phyloP scores from a whole-genome alignment of 148 eudicot species.

The Nepenthes mirabilis region DNA sequence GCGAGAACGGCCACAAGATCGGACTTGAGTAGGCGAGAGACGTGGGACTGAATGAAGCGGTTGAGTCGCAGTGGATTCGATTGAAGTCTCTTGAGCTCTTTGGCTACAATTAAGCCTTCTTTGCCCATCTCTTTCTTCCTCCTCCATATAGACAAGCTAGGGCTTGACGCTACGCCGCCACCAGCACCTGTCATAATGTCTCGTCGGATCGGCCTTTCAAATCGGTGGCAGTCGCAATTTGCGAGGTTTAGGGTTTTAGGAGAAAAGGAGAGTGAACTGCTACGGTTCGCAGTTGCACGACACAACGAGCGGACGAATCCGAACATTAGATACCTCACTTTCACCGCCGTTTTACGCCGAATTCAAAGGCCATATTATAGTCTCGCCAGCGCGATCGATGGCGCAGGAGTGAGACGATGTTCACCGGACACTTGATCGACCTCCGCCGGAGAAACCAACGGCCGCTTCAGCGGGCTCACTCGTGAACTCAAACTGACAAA shows the following conservation, averaged over 20 bases:
- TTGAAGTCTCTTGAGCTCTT: constrained; percentile 80
- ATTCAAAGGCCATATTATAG: no score
- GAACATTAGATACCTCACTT: neutral
- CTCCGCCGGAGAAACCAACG: no score
- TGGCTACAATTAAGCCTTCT: constrained; percentile 77
- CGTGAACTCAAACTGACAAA: no score
- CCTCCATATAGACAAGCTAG: constrained; percentile 91
- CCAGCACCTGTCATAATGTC: neutral
- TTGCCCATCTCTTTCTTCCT: constrained; percentile 89
- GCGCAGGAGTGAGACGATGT: no score
- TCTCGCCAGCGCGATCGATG: no score
- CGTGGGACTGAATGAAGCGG: constrained; percentile 46
- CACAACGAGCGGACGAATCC: neutral
- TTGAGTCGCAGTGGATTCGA: constrained; percentile 49
- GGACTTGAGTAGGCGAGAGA: constrained; percentile 68
- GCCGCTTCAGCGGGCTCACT: no score
- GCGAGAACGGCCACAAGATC: constrained; percentile 86
- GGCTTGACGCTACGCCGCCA: constrained; percentile 28
- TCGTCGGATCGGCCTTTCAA: constrained; percentile 5
- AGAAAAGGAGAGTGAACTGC: neutral
- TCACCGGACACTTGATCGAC: no score
- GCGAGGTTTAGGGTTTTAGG: neutral
- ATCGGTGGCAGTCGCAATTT: neutral
- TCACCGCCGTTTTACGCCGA: no score
- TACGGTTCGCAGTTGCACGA: neutral